phyloP scores from a whole-genome alignment of 2,329 filamentous ascomycete genomes.

The Aspergillus intermedius region DNA sequence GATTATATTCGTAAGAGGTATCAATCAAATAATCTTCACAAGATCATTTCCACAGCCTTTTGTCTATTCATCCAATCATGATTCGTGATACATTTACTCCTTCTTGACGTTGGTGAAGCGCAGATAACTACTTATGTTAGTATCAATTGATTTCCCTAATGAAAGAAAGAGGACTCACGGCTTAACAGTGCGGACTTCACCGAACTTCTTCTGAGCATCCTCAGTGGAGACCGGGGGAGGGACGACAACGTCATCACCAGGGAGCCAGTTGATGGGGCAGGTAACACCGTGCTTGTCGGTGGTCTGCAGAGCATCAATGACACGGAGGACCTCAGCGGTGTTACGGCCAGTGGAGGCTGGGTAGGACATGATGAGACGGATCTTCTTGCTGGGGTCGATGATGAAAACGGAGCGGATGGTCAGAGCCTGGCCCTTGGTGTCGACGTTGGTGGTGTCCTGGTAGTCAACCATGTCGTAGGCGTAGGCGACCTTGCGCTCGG shows the following conservation, averaged over 20 bases:
- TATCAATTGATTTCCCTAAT: neutral
- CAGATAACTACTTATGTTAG: conserved; percentile 26
- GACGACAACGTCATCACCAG: conserved; percentile 87
- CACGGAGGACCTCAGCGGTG: conserved; percentile 70
- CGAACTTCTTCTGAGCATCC: conserved; percentile 84
- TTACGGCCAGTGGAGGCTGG: conserved; percentile 85
- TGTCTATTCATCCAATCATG: neutral
- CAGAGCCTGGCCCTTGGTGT: conserved; percentile 74
- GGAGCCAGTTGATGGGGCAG: conserved; percentile 85
- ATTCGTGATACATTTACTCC: conserved; percentile 16
- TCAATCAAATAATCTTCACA: too few relatives aligned
- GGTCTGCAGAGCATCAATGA: conserved; percentile 73
- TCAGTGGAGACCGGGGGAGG: conserved; percentile 75
- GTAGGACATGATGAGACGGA: conserved; percentile 88
- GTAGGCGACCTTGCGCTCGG: conserved; percentile 69
- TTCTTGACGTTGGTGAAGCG: conserved; percentile 32
- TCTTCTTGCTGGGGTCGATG: conserved; percentile 91
- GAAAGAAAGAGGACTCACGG: conserved; percentile 35
- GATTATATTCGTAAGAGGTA: too few relatives aligned
- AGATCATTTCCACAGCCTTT: neutral
- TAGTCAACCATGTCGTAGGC: conserved; percentile 81
- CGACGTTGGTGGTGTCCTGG: conserved; percentile 76
- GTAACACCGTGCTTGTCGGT: conserved; percentile 85
- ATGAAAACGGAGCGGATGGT: conserved; percentile 94
- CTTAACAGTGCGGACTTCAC: conserved; percentile 58